These are phyloP conservation scores for Ceratocystis cubensis DNA, from an alignment of 2,329 filamentous ascomycete genomes.

Conservation along the genomic window DNA sequence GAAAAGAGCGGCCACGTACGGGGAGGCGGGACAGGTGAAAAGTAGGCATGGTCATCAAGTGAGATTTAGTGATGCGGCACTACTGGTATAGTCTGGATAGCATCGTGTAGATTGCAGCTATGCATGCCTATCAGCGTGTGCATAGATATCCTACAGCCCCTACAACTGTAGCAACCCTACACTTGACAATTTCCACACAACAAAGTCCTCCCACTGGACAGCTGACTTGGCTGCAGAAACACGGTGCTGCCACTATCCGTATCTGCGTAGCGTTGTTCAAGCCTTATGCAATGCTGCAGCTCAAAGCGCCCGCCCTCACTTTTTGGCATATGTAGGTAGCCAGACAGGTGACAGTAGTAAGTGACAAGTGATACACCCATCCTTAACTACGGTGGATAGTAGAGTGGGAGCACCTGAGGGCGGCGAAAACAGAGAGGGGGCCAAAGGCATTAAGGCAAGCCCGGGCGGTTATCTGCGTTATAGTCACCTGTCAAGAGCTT, in stretches of 20 bases:
- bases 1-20: too few species aligned
- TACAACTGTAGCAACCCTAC: not conserved
- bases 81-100: too few species aligned
- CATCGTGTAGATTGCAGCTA: too few species aligned
- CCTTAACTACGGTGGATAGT: not conserved
- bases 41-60: too few species aligned
- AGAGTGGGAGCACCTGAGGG: not conserved
- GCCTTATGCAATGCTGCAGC: not conserved
- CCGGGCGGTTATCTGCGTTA: constrained; percentile 4
- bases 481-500: not conserved
- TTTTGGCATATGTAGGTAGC: constrained; percentile 3
- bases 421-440: not conserved
- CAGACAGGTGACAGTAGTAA: not conserved
- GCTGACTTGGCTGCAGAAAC: not conserved
- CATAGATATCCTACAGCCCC: not conserved
- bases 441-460: not conserved
- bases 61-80: too few species aligned
- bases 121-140: not conserved
- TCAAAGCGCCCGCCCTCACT: not conserved
- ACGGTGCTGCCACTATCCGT: not conserved
- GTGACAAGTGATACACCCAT: not conserved
- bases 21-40: too few species aligned
- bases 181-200: not conserved
- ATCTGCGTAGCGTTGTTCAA: too few species aligned
- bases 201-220: not conserved